These are phyloP conservation scores for Vairimorpha necatrix DNA, from an alignment of 371 early-diverging fungal species.

Conservation along the genomic window DNA sequence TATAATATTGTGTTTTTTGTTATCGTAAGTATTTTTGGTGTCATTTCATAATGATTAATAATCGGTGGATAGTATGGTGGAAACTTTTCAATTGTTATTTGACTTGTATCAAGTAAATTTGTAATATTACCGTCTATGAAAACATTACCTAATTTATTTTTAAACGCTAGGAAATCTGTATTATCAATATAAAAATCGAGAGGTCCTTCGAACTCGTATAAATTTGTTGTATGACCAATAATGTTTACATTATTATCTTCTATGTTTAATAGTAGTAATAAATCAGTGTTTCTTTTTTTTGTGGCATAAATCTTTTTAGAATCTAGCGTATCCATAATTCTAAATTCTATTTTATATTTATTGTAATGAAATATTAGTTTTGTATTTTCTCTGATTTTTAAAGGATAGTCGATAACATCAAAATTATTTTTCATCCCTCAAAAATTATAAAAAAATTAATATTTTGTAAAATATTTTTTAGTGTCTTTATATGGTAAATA, in stretches of 20 bases:
- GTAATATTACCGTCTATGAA: neutral
- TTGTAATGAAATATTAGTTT: neutral
- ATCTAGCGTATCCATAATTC: slow-evolving; percentile 5
- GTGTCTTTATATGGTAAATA: too few species aligned
- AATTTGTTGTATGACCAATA: neutral
- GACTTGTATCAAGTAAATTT: neutral
- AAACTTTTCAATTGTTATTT: neutral
- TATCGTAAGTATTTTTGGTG: neutral
- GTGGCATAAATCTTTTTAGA: neutral
- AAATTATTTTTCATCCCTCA: neutral
- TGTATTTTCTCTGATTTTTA: neutral
- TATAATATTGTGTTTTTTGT: neutral
- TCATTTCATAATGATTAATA: neutral
- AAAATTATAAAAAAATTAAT: too few species aligned
- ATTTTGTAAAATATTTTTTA: too few species aligned
- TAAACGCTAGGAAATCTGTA: neutral
- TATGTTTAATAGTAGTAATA: neutral
- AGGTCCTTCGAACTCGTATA: neutral
- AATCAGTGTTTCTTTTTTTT: neutral
- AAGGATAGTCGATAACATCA: slow-evolving; percentile 1
- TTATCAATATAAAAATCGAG: neutral
- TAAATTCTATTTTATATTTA: neutral
- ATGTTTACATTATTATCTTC: neutral
- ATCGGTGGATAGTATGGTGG: neutral
- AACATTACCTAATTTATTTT: neutral